A percentile compares a stretch with the other conserved stretches of the same genome.
Conservation (phyloP, 2,329 filamentous ascomycete genomes). For the Ramichloridium luteum region DNA sequence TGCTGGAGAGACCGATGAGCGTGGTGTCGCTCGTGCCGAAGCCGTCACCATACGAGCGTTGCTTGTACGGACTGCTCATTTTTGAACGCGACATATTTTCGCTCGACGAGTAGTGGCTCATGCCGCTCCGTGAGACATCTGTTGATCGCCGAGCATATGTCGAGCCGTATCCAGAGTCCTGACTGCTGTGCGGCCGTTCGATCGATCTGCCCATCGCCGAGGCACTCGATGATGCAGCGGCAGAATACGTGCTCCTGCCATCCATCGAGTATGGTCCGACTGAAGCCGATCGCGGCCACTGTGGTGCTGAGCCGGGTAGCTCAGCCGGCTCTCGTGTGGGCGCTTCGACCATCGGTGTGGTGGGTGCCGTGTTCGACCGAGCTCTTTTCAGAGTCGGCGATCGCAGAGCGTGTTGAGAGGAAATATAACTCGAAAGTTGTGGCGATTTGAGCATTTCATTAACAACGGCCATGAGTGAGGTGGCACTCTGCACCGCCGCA, state of each 20-base stretch:
- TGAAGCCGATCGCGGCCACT: too few relatives aligned
- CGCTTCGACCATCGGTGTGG: constrained; percentile 24
- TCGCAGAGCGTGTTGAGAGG: constrained; percentile 17
- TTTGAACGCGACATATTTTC: too few relatives aligned
- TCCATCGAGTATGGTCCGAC: too few relatives aligned
- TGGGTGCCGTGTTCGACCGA: constrained; percentile 29
- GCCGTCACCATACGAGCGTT: too few relatives aligned
- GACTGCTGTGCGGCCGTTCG: constrained; percentile 14
- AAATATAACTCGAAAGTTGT: constrained; percentile 20
- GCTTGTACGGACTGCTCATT: constrained; percentile 2
- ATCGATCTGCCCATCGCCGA: constrained; percentile 6
- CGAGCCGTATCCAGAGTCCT: too few relatives aligned
- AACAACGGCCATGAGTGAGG: constrained; percentile 28
- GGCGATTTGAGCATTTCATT: constrained; percentile 34
- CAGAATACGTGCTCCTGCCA: neutral
- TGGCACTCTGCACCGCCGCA: constrained; percentile 22
- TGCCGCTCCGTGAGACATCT: too few relatives aligned
- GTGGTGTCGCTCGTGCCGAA: constrained; percentile 6
- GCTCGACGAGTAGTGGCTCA: too few relatives aligned
- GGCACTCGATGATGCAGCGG: constrained; percentile 1
- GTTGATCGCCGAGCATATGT: too few relatives aligned
- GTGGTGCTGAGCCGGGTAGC: constrained; percentile 15
- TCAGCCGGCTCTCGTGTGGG: constrained; percentile 16
- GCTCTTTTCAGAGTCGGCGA: constrained; percentile 25
- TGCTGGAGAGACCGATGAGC: too few relatives aligned